Percentiles rank a stretch among this genome's conserved stretches.
These are phyloP conservation scores for Podaxis mareebaensis DNA, from an alignment of 768 basidiomycete species.

Conservation along the genomic window DNA sequence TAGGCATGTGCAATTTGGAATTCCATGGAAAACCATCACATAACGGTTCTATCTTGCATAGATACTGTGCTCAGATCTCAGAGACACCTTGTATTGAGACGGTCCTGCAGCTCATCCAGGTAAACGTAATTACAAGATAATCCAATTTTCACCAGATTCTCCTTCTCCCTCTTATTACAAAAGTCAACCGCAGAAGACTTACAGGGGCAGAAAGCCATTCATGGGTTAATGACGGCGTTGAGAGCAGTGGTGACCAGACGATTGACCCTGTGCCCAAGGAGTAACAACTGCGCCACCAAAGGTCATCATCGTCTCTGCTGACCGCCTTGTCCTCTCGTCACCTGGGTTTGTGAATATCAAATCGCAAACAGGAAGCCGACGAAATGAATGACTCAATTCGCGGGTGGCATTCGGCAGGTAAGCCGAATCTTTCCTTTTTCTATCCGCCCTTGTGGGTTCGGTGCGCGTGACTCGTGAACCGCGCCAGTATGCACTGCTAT, in stretches of 20 bases:
- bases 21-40: slow-evolving; percentile 7
- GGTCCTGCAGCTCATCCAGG: not conserved
- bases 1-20: slow-evolving; percentile 1
- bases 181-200: no score
- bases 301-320: not conserved
- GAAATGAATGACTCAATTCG: slow-evolving; percentile 2
- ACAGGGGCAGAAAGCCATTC: no score
- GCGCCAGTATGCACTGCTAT: not conserved
- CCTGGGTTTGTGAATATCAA: slow-evolving; percentile 2
- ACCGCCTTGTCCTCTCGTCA: not conserved
- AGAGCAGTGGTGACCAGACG: no score
- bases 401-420: slow-evolving; percentile 4
- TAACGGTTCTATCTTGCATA: not conserved
- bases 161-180: not conserved
- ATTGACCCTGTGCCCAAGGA: slow-evolving; percentile 4
- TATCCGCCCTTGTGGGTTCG: not conserved
- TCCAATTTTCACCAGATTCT: not conserved
- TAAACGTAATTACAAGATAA: not conserved
- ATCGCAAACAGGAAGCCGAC: slow-evolving; percentile 1
- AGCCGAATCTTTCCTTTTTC: not conserved
- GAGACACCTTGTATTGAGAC: not conserved
- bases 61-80: not conserved
- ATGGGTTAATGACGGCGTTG: no score
- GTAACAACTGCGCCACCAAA: not conserved
- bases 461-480: slow-evolving; percentile 5